A percentile compares a stretch with the other conserved stretches of the same genome.
phyloP scores from a whole-genome alignment of 2,329 filamentous ascomycete species.

The Monosporascus ibericus region DNA sequence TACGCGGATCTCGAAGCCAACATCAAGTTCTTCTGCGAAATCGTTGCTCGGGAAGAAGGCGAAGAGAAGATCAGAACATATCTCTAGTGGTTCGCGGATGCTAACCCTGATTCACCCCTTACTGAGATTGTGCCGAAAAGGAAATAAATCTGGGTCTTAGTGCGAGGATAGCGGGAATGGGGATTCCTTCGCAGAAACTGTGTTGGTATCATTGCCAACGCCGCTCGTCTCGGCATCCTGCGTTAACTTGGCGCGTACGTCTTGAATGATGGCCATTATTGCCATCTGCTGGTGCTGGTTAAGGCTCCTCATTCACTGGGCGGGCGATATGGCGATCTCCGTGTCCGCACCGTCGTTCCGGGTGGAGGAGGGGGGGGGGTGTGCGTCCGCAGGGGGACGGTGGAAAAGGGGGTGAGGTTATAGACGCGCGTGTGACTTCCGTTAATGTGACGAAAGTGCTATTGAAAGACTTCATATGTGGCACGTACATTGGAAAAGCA shows the following conservation, averaged over 20 bases:
- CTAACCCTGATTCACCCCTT: not conserved
- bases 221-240: conserved; percentile 32
- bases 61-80: not conserved
- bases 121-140: not conserved
- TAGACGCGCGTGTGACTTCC: too few relatives aligned
- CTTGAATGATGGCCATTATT: conserved; percentile 13
- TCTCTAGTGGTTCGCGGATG: not conserved
- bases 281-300: conserved; percentile 30
- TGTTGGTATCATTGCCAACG: conserved; percentile 3
- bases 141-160: too few relatives aligned
- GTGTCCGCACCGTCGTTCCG: conserved; percentile 44
- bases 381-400: conserved; percentile 43
- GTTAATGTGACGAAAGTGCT: too few relatives aligned
- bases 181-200: conserved; percentile 22
- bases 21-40: not conserved
- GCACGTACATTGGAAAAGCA: too few relatives aligned
- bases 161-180: too few relatives aligned
- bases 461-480: too few relatives aligned
- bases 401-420: conserved; percentile 34
- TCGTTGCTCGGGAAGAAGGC: not conserved
- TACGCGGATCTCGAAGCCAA: not conserved
- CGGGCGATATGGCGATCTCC: conserved; percentile 41
- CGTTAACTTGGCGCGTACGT: conserved; percentile 19
- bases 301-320: conserved; percentile 35
- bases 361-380: conserved; percentile 41